These are phyloP conservation scores for Aquilaria yunnanensis DNA, from an alignment of 345 rosid genomes.

Conservation along the genomic window DNA sequence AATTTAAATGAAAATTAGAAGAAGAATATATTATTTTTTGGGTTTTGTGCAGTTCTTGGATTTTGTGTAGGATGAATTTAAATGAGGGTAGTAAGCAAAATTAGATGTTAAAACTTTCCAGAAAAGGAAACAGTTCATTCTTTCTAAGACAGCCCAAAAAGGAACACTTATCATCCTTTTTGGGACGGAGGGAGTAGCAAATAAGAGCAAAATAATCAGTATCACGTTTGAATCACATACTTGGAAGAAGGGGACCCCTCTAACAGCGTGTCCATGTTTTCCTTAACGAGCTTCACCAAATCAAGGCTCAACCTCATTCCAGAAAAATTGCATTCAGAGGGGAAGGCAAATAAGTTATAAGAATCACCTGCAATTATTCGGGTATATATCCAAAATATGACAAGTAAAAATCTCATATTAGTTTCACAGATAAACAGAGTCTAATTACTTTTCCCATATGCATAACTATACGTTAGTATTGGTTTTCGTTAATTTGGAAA, in stretches of 20 bases:
- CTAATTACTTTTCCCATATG: background rate
- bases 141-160: no score
- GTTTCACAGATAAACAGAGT: no score
- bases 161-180: no score
- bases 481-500: no score
- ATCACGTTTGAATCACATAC: conserved; percentile 32
- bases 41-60: no score
- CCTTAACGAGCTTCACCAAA: conserved; percentile 65
- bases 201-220: background rate
- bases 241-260: conserved; percentile 45
- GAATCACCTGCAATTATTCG: conserved; percentile 49
- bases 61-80: no score
- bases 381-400: background rate
- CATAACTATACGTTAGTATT: background rate
- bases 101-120: no score
- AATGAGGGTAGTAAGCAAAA: no score
- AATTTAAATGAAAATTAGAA: no score
- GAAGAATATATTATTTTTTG: no score
- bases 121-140: no score
- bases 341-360: conserved; percentile 79
- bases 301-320: conserved; percentile 76
- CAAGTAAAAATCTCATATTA: background rate
- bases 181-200: background rate
- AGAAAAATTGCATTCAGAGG: conserved; percentile 96
- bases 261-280: conserved; percentile 41